Evolutionary conservation across 1,284 basidiomycete species (phyloP).

Genomic region (Leccinum pallidistipes): DNA sequence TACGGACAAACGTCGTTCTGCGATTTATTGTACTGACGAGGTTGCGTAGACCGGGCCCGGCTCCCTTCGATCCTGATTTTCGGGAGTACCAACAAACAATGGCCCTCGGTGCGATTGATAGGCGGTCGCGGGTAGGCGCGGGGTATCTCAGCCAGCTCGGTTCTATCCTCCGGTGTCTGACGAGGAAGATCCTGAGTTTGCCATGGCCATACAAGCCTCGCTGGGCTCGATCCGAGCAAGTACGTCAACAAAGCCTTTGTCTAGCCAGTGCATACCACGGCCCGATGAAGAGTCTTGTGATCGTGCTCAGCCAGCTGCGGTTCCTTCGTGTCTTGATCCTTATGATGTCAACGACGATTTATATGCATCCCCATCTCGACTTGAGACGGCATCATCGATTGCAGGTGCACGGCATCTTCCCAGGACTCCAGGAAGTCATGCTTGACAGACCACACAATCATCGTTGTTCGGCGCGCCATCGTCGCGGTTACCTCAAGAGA

Average conservation of each 20-base stretch:
- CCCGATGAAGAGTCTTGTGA: background rate
- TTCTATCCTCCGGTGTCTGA: constrained; percentile 39
- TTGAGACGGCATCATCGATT: constrained; percentile 65
- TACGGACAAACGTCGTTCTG: too few relatives aligned
- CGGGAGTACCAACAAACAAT: too few relatives aligned
- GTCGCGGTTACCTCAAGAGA: constrained; percentile 26
- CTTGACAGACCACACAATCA: constrained; percentile 10
- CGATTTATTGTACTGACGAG: too few relatives aligned
- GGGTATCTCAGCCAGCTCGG: too few relatives aligned
- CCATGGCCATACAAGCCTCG: constrained; percentile 62
- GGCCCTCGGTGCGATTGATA: too few relatives aligned
- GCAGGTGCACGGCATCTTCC: constrained; percentile 51
- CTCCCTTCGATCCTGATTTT: too few relatives aligned
- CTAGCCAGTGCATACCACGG: constrained; percentile 8
- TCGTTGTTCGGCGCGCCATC: constrained; percentile 40
- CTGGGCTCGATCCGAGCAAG: constrained; percentile 31
- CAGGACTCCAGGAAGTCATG: constrained; percentile 15
- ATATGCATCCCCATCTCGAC: constrained; percentile 50
- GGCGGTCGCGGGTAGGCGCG: too few relatives aligned
- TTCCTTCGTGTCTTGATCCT: background rate
- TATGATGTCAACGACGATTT: constrained; percentile 38
- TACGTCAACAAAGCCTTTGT: constrained; percentile 2
- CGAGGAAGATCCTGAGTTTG: constrained; percentile 53
- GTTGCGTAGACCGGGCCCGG: too few relatives aligned
- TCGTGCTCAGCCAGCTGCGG: constrained; percentile 7